Evolutionary conservation across 176 grass and related monocot species (phyloP).

Genomic region (Puccinellia tenuiflora): DNA sequence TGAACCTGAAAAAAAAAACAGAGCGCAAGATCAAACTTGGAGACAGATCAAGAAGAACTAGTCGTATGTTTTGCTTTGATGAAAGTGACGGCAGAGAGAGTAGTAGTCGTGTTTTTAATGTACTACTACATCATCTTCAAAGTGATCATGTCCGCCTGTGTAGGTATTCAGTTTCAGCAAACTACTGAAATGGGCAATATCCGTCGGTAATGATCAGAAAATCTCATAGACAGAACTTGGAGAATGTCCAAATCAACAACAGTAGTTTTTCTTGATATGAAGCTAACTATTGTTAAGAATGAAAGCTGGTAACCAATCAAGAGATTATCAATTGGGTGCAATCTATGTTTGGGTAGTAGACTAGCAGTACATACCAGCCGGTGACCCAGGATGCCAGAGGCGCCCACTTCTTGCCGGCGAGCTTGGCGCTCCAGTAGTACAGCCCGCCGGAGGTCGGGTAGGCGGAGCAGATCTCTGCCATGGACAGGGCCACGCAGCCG

Average conservation of each 20-base stretch:
- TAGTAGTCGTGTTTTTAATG: background rate
- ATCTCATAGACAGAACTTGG: background rate
- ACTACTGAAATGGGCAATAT: background rate
- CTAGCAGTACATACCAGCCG: background rate
- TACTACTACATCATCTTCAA: background rate
- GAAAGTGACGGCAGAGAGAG: background rate
- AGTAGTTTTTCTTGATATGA: background rate
- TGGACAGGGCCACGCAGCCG: slow-evolving; percentile 44
- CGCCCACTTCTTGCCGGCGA: slow-evolving; percentile 66
- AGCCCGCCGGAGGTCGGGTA: slow-evolving; percentile 77
- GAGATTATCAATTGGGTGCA: background rate
- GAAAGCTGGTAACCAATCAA: background rate
- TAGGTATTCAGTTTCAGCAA: too few relatives aligned
- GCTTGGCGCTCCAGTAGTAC: slow-evolving; percentile 86
- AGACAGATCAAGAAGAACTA: background rate
- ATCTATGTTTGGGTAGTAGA: too few relatives aligned
- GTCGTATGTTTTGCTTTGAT: background rate
- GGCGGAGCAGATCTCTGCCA: slow-evolving; percentile 78
- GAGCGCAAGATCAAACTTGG: background rate
- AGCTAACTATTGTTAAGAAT: background rate
- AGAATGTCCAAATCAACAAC: background rate
- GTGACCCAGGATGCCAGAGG: slow-evolving; percentile 68
- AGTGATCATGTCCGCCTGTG: background rate
- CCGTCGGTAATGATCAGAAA: background rate
- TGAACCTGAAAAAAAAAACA: background rate